Percentiles rank a stretch among this genome's conserved stretches.
Evolutionary conservation across 768 basidiomycete species (phyloP).

Genomic region (Russula vinacea): DNA sequence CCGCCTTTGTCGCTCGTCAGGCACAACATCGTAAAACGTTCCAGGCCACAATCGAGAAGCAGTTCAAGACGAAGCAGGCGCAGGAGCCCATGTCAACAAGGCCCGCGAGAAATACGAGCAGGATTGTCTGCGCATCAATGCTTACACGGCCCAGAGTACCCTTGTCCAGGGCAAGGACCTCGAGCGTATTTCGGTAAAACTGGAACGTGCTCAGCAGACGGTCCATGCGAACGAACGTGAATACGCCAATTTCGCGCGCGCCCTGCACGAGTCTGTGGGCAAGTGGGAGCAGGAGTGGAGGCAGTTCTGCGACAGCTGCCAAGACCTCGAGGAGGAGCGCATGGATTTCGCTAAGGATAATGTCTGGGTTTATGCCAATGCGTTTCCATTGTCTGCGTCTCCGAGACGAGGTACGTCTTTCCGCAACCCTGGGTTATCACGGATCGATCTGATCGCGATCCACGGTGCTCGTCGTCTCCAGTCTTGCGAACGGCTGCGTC

Average conservation of each 20-base stretch:
- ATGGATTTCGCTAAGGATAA: constrained; percentile 93
- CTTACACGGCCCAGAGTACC: constrained; percentile 86
- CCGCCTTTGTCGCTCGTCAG: constrained; percentile 60
- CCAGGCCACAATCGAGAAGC: constrained; percentile 80
- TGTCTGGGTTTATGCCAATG: constrained; percentile 94
- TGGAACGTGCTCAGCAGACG: constrained; percentile 85
- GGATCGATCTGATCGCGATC: constrained; percentile 9
- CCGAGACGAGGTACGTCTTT: constrained; percentile 82
- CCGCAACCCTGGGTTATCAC: background rate
- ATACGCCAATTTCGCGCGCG: constrained; percentile 81
- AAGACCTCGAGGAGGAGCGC: constrained; percentile 95
- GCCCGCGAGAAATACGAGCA: constrained; percentile 91
- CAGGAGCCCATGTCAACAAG: constrained; percentile 84
- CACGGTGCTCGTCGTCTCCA: constrained; percentile 35
- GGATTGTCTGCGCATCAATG: constrained; percentile 91
- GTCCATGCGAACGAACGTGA: constrained; percentile 91
- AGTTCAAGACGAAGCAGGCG: constrained; percentile 83
- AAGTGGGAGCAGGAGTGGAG: constrained; percentile 97
- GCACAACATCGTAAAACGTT: constrained; percentile 68
- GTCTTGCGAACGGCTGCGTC: constrained; percentile 89
- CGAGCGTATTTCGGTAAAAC: constrained; percentile 82
- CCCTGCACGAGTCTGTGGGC: constrained; percentile 68
- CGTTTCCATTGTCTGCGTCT: constrained; percentile 94
- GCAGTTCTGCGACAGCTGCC: constrained; percentile 87
- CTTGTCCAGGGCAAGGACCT: constrained; percentile 91